phyloP scores from a whole-genome alignment of 2,329 filamentous ascomycete genomes.

The Ophiostoma perfectum region DNA sequence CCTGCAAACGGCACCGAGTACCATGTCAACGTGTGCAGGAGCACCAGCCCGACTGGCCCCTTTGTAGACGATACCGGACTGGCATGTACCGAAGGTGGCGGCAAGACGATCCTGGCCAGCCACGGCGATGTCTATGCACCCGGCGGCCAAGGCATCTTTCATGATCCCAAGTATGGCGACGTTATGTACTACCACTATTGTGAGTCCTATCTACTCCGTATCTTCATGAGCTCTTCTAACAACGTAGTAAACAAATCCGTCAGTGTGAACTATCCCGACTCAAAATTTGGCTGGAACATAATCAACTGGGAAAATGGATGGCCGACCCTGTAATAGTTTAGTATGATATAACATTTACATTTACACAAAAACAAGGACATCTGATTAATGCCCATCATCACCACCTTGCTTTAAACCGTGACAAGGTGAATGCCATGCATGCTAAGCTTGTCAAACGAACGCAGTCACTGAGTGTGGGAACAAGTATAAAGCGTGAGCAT shows the following conservation, averaged over 20 bases:
- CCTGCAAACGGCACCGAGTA: conserved; percentile 46
- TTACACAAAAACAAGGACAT: neutral
- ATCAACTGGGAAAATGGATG: neutral
- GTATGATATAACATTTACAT: neutral
- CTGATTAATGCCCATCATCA: no score
- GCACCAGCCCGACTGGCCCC: conserved; percentile 43
- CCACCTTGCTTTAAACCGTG: no score
- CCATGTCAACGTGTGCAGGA: conserved; percentile 60
- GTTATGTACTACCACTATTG: conserved; percentile 56
- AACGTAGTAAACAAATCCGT: neutral
- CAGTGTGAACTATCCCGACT: conserved; percentile 1
- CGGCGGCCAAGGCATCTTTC: conserved; percentile 56
- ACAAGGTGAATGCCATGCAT: no score
- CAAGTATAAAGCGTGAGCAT: no score
- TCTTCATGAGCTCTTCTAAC: neutral
- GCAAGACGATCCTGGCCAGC: conserved; percentile 52
- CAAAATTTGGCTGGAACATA: neutral
- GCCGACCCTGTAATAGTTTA: neutral
- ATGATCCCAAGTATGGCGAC: conserved; percentile 42
- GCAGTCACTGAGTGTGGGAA: no score
- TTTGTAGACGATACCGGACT: conserved; percentile 54
- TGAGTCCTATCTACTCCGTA: neutral
- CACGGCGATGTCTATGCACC: conserved; percentile 57
- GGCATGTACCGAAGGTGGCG: conserved; percentile 51
- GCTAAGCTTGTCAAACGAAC: no score